These are phyloP conservation scores for Candida silvicultrix DNA, from an alignment of 805 yeast species.

Conservation along the genomic window DNA sequence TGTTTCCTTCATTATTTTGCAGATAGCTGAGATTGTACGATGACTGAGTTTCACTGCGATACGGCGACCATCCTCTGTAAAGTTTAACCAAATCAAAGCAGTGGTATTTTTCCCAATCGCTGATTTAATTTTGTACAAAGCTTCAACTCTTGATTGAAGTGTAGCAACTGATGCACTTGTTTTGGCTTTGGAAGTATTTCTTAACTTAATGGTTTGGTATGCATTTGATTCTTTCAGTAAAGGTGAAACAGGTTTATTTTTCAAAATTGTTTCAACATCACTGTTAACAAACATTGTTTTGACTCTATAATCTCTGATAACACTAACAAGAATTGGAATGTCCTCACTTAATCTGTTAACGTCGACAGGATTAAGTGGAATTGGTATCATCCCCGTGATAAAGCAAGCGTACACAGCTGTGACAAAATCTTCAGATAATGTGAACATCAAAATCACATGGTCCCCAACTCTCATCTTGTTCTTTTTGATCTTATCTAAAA, in stretches of 20 bases:
- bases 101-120: slow-evolving; percentile 29
- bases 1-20: slow-evolving; percentile 88
- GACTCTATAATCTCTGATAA: slow-evolving; percentile 67
- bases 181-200: slow-evolving; percentile 61
- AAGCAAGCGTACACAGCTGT: slow-evolving; percentile 85
- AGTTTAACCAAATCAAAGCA: slow-evolving; percentile 61
- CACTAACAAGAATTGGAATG: slow-evolving; percentile 53
- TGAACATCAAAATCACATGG: slow-evolving; percentile 72
- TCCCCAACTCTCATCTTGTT: slow-evolving; percentile 61
- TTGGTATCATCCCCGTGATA: slow-evolving; percentile 69
- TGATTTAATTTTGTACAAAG: slow-evolving; percentile 28
- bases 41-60: slow-evolving; percentile 50
- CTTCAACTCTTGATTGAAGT: slow-evolving; percentile 10
- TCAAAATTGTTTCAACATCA: slow-evolving; percentile 65
- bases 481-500: slow-evolving; percentile 69
- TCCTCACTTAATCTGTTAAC: slow-evolving; percentile 67
- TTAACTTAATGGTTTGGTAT: slow-evolving; percentile 42
- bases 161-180: slow-evolving; percentile 18
- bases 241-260: slow-evolving; percentile 58
- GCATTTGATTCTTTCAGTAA: slow-evolving; percentile 41
- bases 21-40: slow-evolving; percentile 61
- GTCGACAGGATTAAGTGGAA: slow-evolving; percentile 72
- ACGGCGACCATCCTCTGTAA: slow-evolving; percentile 66
- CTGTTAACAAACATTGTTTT: slow-evolving; percentile 69
- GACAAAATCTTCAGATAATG: slow-evolving; percentile 80